Evolutionary conservation across 2,329 filamentous ascomycete genomes (phyloP).

Genomic region (Myotisia sp.): DNA sequence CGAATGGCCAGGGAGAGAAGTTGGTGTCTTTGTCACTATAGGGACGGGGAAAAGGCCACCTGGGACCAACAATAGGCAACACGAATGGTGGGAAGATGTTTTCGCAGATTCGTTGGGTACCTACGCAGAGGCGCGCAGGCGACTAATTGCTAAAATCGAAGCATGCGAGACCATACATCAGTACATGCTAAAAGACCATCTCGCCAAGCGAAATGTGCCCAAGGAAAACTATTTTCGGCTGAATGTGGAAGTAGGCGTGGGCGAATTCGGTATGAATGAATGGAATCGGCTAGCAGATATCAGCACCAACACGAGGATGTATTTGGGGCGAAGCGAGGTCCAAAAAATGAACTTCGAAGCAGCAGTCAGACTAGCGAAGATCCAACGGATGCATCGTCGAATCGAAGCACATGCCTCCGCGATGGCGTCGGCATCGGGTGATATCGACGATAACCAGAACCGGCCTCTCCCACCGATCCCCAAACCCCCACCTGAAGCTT

Average conservation of each 20-base stretch:
- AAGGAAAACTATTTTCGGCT: conserved; percentile 85
- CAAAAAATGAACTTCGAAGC: conserved; percentile 64
- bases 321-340: conserved; percentile 58
- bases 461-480: conserved; percentile 8
- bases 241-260: conserved; percentile 93
- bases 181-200: conserved; percentile 65
- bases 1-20: conserved; percentile 86
- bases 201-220: conserved; percentile 64
- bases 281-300: conserved; percentile 92
- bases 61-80: conserved; percentile 51
- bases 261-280: conserved; percentile 97
- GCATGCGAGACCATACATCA: conserved; percentile 85
- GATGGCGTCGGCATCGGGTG: conserved; percentile 16
- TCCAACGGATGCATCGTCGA: conserved; percentile 59
- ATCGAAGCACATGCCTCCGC: conserved; percentile 40
- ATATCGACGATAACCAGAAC: conserved; percentile 9
- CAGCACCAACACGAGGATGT: conserved; percentile 77
- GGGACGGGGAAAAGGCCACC: conserved; percentile 80
- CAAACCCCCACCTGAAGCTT: background rate
- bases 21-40: conserved; percentile 83
- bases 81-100: conserved; percentile 89
- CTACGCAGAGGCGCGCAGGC: conserved; percentile 76
- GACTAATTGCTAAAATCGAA: conserved; percentile 83
- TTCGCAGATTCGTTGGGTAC: conserved; percentile 56
- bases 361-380: conserved; percentile 68